Percentiles rank a stretch among this genome's conserved stretches.
These are phyloP conservation scores for Trypanosoma conorhini DNA, from an alignment of 208 protist genomes.

Conservation along the genomic window DNA sequence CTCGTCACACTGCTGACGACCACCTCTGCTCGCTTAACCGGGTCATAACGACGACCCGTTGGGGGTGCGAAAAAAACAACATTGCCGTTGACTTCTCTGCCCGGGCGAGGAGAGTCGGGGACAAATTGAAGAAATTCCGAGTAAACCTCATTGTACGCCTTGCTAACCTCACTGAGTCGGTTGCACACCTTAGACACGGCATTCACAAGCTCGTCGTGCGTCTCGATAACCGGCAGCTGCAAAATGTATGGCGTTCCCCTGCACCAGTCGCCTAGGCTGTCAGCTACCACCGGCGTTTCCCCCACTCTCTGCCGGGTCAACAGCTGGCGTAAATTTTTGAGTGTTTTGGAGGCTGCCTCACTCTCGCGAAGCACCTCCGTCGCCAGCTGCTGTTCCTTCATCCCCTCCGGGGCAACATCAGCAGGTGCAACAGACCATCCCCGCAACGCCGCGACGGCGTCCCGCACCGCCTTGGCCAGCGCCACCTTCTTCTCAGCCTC, in stretches of 20 bases:
- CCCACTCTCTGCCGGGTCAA: neutral
- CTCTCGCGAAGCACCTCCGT: conserved; percentile 5
- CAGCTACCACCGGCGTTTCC: neutral
- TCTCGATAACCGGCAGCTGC: conserved; percentile 7
- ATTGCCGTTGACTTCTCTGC: neutral
- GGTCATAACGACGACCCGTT: conserved; percentile 13
- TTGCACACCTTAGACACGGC: conserved; percentile 10
- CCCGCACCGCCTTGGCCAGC: conserved; percentile 13
- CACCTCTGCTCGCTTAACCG: conserved; percentile 25
- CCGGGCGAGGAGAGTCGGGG: neutral
- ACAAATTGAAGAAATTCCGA: conserved; percentile 6
- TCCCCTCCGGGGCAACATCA: neutral
- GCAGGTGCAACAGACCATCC: conserved; percentile 4
- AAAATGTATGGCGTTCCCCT: neutral
- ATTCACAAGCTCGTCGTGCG: conserved; percentile 20
- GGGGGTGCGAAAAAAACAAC: neutral
- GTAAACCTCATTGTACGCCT: conserved; percentile 16
- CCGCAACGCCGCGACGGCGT: conserved; percentile 7
- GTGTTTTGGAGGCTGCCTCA: conserved; percentile 6
- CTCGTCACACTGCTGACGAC: conserved; percentile 13
- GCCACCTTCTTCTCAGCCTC: conserved; percentile 1
- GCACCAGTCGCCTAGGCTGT: neutral
- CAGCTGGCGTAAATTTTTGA: conserved; percentile 9
- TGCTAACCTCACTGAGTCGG: conserved; percentile 7
- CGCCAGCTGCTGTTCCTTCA: neutral